Conservation (phyloP, 192 early-diverging fungal species). For the Umbelopsis vinacea region DNA sequence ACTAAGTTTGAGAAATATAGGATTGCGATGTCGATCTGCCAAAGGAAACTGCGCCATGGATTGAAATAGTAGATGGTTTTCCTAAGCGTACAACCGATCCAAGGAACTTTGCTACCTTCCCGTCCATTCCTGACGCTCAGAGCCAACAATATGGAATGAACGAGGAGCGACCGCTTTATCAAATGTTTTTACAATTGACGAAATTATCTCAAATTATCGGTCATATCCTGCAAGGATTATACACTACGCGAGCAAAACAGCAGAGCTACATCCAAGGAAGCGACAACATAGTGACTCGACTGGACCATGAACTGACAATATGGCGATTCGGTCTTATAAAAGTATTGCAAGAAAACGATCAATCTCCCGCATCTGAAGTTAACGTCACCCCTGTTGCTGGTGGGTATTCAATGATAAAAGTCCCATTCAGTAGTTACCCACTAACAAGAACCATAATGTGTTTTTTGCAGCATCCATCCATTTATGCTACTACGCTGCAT, state of each 20-base stretch:
- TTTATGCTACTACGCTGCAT: slow-evolving; percentile 40
- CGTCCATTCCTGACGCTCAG: slow-evolving; percentile 29
- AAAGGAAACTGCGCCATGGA: slow-evolving; percentile 33
- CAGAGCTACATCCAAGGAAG: slow-evolving; percentile 37
- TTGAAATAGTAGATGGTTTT: slow-evolving; percentile 32
- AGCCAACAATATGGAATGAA: slow-evolving; percentile 8
- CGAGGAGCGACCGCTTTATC: slow-evolving; percentile 31
- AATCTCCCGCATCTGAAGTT: background rate
- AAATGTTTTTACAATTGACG: slow-evolving; percentile 41
- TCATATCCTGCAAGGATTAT: slow-evolving; percentile 41
- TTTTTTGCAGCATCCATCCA: slow-evolving; percentile 25
- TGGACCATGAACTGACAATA: slow-evolving; percentile 42
- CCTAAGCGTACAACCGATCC: slow-evolving; percentile 21
- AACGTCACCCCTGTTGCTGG: slow-evolving; percentile 37
- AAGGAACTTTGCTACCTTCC: slow-evolving; percentile 8
- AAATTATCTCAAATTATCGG: slow-evolving; percentile 45
- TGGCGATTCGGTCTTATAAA: slow-evolving; percentile 43
- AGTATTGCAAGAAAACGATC: slow-evolving; percentile 23
- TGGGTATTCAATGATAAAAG: slow-evolving; percentile 17
- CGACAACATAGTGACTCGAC: slow-evolving; percentile 33
- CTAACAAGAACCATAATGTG: too few species aligned
- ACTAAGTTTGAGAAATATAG: background rate
- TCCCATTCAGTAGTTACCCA: too few species aligned
- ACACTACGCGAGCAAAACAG: slow-evolving; percentile 39
- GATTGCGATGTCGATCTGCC: slow-evolving; percentile 39